phyloP scores from a whole-genome alignment of 805 yeast species.

The Candida nemodendra region DNA sequence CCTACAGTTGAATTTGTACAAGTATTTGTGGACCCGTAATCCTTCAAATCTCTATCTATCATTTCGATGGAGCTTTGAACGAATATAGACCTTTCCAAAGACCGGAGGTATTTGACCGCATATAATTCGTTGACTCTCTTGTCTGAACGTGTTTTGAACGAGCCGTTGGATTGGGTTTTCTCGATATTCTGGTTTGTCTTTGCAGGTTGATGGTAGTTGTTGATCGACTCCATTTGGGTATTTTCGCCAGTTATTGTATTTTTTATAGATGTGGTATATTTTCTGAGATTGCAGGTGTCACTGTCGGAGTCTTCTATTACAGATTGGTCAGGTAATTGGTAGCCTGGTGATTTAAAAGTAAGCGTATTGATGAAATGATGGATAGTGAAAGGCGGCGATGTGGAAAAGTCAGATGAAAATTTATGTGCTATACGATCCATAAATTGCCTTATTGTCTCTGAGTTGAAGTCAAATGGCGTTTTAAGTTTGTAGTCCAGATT shows the following conservation, averaged over 20 bases:
- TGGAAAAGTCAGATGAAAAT: constrained; percentile 14
- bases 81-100: constrained; percentile 23
- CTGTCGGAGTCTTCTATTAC: neutral
- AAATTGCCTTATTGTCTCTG: constrained; percentile 17
- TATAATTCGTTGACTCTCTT: constrained; percentile 12
- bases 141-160: neutral
- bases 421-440: constrained; percentile 11
- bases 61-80: constrained; percentile 26
- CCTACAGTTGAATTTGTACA: constrained; percentile 1
- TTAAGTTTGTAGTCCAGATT: constrained; percentile 12
- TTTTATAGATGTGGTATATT: constrained; percentile 15
- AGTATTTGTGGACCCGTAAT: constrained; percentile 19
- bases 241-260: constrained; percentile 20
- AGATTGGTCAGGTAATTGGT: constrained; percentile 7
- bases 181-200: neutral
- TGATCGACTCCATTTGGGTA: constrained; percentile 10
- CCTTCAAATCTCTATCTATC: constrained; percentile 17
- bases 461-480: constrained; percentile 12
- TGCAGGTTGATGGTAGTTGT: constrained; percentile 15
- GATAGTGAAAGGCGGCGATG: constrained; percentile 33
- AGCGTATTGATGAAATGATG: constrained; percentile 18
- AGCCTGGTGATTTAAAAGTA: constrained; percentile 16
- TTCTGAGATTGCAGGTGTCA: neutral
- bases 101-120: constrained; percentile 26
- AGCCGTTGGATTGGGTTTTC: neutral